Evolutionary conservation across 768 basidiomycete genomes (phyloP), one percentile per base, ranked within the genome.

Genomic region (Kwoniella europaea): DNA sequence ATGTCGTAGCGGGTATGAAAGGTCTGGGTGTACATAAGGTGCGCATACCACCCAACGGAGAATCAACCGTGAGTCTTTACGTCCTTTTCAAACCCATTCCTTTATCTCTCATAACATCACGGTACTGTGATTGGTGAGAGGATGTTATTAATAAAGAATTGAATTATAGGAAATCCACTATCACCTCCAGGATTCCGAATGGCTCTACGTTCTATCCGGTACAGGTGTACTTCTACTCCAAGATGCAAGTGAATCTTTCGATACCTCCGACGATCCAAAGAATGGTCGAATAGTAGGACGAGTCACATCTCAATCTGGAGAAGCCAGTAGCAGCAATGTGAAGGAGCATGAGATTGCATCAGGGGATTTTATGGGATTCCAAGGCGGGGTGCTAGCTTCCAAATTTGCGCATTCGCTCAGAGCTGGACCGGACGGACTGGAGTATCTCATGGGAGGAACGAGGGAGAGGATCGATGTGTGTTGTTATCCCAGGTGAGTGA

Each of bases 331-430:
- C 27, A 18, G 35, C 42, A 13, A 3, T 41, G 3, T 69, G 22
- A 41, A 69, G 42, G 68, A 73, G 29, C 24, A 46, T 4, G 1
- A 35, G 24, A 63, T 73, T n/a, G 50, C 29, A 9, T 24, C 58
- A 3, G 72, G 72, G 1, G 72, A 73, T 67, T 73, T 73, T 55
- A 68, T 68, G 22, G 72, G 72, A 2, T 73, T 73, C 42, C 72
- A 67, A 56, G 64, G 72, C 66, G 72, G 72, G 9, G 22, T 65
- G 7, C 10, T n/a, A 41, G 72, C 72, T 10, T 42, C 53, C 44
- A 27, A 59, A 22, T 73, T 29, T 35, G 72, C 72, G 13, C 72
- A 73, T 73, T 61, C 67, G 4, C 55, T 73, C 1, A 65, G 52
- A 53, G 68, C 66, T 41, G 61, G 61, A 16, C 18, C 53, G 13